Percentiles rank a stretch among this genome's conserved stretches.
phyloP scores from a whole-genome alignment of 169 alveolate genomes.

The Eimeria maxima region DNA sequence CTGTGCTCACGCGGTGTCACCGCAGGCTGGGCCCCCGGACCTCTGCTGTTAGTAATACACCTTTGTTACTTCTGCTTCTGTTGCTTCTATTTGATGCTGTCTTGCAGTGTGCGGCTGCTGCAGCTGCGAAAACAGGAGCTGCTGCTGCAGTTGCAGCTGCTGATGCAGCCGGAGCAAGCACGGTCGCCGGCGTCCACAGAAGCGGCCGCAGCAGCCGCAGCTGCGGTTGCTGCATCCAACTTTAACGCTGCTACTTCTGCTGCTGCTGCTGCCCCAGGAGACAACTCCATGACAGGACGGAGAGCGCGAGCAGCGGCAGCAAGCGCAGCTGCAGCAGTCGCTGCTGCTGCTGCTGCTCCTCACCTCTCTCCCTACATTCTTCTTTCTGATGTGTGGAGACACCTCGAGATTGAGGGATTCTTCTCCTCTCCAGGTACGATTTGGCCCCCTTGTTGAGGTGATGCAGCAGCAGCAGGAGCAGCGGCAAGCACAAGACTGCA shows the following conservation, averaged over 20 bases:
- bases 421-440: slow-evolving; percentile 2
- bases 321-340: background rate
- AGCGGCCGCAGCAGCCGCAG: too few relatives aligned
- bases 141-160: too few relatives aligned
- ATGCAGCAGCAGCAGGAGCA: too few relatives aligned
- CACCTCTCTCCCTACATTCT: background rate
- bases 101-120: slow-evolving; percentile 71
- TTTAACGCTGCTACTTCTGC: background rate
- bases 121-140: background rate
- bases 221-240: background rate
- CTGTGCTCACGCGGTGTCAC: slow-evolving; percentile 42
- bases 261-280: background rate
- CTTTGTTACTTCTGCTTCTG: slow-evolving; percentile 36
- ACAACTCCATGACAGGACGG: background rate
- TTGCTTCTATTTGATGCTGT: slow-evolving; percentile 47
- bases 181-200: too few relatives aligned
- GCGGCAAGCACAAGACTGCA: background rate
- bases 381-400: background rate
- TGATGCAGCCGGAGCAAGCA: too few relatives aligned
- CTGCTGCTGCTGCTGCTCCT: slow-evolving; percentile 33
- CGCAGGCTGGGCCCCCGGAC: slow-evolving; percentile 44
- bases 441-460: slow-evolving; percentile 23
- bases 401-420: slow-evolving; percentile 36
- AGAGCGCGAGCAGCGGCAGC: slow-evolving; percentile 7
- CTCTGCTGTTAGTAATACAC: slow-evolving; percentile 24